Conservation (phyloP, 2,329 filamentous ascomycete genomes). For the Aspergillus quadrilineatus region DNA sequence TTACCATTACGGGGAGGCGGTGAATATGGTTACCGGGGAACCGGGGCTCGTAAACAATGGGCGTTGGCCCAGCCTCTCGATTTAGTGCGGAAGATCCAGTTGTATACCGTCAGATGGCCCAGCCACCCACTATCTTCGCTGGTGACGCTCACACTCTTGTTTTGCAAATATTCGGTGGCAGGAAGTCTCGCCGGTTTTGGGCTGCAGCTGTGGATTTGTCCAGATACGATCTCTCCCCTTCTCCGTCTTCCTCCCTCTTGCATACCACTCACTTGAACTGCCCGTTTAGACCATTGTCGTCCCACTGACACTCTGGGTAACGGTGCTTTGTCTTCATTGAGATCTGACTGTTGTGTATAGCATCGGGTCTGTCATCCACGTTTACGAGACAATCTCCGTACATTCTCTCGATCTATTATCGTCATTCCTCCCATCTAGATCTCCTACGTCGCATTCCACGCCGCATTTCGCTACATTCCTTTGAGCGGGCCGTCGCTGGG, state of each 20-base stretch:
- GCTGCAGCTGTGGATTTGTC: slow-evolving; percentile 24
- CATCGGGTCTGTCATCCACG: slow-evolving; percentile 16
- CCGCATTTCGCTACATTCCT: slow-evolving; percentile 3
- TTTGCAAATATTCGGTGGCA: slow-evolving; percentile 14
- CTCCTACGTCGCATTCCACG: background rate
- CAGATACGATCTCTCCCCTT: slow-evolving; percentile 38
- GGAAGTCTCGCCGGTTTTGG: slow-evolving; percentile 12
- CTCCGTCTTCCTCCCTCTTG: slow-evolving; percentile 24
- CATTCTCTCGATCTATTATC: slow-evolving; percentile 20
- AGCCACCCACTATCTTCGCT: slow-evolving; percentile 34
- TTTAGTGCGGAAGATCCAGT: slow-evolving; percentile 16
- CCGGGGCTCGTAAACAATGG: slow-evolving; percentile 42
- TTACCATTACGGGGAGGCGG: slow-evolving; percentile 28
- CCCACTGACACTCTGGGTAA: slow-evolving; percentile 18
- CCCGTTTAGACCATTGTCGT: slow-evolving; percentile 14
- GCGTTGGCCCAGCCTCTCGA: slow-evolving; percentile 44
- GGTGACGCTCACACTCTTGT: slow-evolving; percentile 9
- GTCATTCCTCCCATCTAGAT: slow-evolving; percentile 12
- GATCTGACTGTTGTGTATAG: slow-evolving; percentile 28
- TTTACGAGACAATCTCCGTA: slow-evolving; percentile 4
- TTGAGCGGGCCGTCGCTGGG: background rate
- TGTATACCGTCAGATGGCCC: slow-evolving; percentile 19
- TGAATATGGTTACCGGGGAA: slow-evolving; percentile 35
- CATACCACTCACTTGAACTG: slow-evolving; percentile 28
- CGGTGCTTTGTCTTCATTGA: slow-evolving; percentile 4